phyloP scores from a whole-genome alignment of 257 asterid genomes.

The Nicotiana tabacum region DNA sequence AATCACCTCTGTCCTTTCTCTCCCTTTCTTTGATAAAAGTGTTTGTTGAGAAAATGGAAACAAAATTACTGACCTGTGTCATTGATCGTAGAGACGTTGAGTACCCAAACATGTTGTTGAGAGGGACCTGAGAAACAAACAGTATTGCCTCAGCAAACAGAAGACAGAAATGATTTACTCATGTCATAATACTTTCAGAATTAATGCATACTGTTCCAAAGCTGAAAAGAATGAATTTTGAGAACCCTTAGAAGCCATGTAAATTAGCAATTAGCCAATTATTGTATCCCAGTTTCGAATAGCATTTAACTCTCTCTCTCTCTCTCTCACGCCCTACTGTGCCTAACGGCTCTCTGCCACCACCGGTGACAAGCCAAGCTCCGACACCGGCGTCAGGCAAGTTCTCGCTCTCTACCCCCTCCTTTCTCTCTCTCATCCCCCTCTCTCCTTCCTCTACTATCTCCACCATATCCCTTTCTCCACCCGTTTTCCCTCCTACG shows the following conservation, averaged over 20 bases:
- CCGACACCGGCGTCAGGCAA: no score
- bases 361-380: no score
- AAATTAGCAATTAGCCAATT: background rate
- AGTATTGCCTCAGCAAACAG: background rate
- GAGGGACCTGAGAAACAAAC: slow-evolving; percentile 67
- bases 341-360: no score
- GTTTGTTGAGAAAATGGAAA: background rate
- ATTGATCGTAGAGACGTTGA: slow-evolving; percentile 96
- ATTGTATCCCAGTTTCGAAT: background rate
- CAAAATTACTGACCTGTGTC: slow-evolving; percentile 72
- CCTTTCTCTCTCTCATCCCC: no score
- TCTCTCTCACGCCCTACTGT: no score
- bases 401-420: no score
- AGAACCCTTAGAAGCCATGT: background rate
- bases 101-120: slow-evolving; percentile 96
- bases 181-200: background rate
- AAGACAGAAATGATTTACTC: background rate
- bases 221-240: background rate
- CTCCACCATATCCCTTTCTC: no score
- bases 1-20: background rate
- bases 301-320: no score
- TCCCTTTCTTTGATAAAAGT: background rate
- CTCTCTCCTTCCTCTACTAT: no score
- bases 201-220: background rate
- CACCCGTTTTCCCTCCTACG: no score